Percentiles rank a stretch among this genome's conserved stretches.
Conservation (phyloP, 768 basidiomycete species). For the Tephrocybe sp. region DNA sequence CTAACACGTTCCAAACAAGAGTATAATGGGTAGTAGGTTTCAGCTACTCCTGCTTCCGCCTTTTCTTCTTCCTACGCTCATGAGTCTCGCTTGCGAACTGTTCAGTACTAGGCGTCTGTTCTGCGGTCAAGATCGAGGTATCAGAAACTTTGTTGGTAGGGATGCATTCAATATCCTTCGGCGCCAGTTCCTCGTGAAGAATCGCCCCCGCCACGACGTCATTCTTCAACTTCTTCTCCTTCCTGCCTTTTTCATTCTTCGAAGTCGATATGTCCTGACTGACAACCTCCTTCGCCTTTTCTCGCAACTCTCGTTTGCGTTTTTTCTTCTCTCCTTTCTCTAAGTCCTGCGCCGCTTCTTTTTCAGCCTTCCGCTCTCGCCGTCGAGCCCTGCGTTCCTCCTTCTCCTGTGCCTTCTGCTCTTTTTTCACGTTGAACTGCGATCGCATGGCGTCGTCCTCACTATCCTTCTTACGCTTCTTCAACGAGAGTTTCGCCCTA, state of each 20-base stretch:
- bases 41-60: constrained; percentile 15
- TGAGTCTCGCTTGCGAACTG: background rate
- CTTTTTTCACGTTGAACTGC: constrained; percentile 12
- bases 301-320: constrained; percentile 15
- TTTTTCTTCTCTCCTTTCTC: constrained; percentile 17
- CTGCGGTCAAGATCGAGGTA: too few species aligned
- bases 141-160: background rate
- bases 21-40: too few species aligned
- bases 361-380: constrained; percentile 15
- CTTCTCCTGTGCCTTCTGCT: constrained; percentile 20
- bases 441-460: constrained; percentile 8
- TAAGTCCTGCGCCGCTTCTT: constrained; percentile 1
- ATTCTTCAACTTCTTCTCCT: background rate
- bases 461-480: constrained; percentile 15
- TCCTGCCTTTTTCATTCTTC: constrained; percentile 11
- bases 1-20: too few species aligned
- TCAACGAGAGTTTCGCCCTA: background rate
- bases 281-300: background rate
- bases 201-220: background rate
- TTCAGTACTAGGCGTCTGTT: background rate
- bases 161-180: background rate
- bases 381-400: constrained; percentile 19
- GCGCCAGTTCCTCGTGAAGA: background rate
- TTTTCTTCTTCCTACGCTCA: constrained; percentile 14
- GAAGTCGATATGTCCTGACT: background rate